phyloP scores from a whole-genome alignment of 352 stramenopile genomes.

The Phytophthora sansomeana region DNA sequence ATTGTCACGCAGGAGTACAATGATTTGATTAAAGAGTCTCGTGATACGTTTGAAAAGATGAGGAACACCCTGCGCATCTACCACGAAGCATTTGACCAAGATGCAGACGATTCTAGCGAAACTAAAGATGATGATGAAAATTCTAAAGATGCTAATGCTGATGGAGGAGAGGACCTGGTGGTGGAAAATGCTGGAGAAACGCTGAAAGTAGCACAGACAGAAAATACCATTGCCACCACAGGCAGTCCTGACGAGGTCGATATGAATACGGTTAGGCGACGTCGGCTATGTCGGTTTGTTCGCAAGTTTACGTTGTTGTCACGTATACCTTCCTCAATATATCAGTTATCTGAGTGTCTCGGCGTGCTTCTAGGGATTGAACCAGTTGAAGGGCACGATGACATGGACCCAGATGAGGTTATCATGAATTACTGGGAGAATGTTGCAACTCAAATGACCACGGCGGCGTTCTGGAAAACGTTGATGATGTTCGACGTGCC shows the following conservation, averaged over 20 bases:
- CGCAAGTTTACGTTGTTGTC: slow-evolving; percentile 48
- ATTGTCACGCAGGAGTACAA: slow-evolving; percentile 64
- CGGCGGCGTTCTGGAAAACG: slow-evolving; percentile 55
- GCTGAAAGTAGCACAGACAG: neutral
- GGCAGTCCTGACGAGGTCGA: neutral
- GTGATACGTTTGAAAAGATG: slow-evolving; percentile 36
- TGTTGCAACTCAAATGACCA: slow-evolving; percentile 41
- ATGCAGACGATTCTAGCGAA: neutral
- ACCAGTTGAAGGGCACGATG: slow-evolving; percentile 62
- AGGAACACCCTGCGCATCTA: slow-evolving; percentile 39
- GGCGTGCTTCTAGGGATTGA: slow-evolving; percentile 72
- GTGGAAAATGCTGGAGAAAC: neutral
- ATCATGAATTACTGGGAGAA: slow-evolving; percentile 82
- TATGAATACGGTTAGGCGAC: neutral
- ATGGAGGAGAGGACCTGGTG: neutral
- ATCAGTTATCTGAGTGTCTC: slow-evolving; percentile 73
- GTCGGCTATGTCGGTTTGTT: slow-evolving; percentile 27
- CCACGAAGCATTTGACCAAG: slow-evolving; percentile 32
- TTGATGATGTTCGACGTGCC: slow-evolving; percentile 57
- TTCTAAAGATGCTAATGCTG: neutral
- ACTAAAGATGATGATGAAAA: slow-evolving; percentile 2
- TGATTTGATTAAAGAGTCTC: slow-evolving; percentile 50
- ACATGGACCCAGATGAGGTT: slow-evolving; percentile 76
- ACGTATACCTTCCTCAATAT: slow-evolving; percentile 58
- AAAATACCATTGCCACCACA: neutral